Evolutionary conservation across 306 rosid species (phyloP), one percentile per base, ranked within the genome.

Genomic region (Coriaria nepalensis): DNA sequence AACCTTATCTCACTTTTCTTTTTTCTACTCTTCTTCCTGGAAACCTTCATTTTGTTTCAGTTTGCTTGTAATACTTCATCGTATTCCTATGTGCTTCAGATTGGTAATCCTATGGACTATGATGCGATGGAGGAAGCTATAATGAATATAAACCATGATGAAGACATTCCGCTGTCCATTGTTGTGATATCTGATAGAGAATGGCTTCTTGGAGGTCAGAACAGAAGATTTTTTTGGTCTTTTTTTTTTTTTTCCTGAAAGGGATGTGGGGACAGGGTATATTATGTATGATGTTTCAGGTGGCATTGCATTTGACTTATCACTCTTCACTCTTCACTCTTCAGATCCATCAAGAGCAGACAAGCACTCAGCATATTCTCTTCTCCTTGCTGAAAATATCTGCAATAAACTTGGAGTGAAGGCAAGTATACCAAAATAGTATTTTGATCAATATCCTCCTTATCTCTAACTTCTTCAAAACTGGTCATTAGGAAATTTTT

Each of bases 91-190:
- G 43, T 58, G 35, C 51, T 51, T 65, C 59, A 90, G 98, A 35
- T 82, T 40, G 98, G 98, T 58, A 90, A 82, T 52, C 98, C 95
- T 33, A 64, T 81, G 96, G 78, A 90, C 58, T 79, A 82, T 61
- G 93, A 74, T 64, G 77, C 78, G 57, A 62, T 90, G 46, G 65
- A 77, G 72, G 87, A 79, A 51, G 75, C 98, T 50, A 64, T 90
- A 68, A 40, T 54, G 66, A 59, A 77, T 56, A 71, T 85, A 13
- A 78, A 76, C 64, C 68, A 48, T 6, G 53, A 54, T 40, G 50
- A 63, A 37, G 79, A 73, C 52, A 33, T 72, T 69, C 94, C 95
- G 35, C 53, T 90, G 35, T 82, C 98, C 7, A 60, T 90, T 42
- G 87, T 78, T 13, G 87, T 75, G 58, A 75, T 77, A 73, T 69